phyloP scores from a whole-genome alignment of 129 eudicot species.

The Solidago caesia region DNA sequence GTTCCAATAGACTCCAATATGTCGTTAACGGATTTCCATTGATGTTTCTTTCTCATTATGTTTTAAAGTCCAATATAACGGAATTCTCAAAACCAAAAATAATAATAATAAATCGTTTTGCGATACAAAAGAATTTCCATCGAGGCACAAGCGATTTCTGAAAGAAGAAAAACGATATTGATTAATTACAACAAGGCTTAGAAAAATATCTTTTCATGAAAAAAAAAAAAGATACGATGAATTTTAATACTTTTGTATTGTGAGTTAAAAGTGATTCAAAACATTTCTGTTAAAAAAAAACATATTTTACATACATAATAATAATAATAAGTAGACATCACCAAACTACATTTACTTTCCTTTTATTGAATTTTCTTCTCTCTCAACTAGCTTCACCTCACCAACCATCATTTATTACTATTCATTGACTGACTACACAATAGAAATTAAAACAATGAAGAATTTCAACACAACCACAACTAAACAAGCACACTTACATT shows the following conservation, averaged over 20 bases:
- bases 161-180: too few species aligned
- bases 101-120: neutral
- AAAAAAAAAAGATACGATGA: too few species aligned
- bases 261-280: too few species aligned
- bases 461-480: neutral
- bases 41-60: neutral
- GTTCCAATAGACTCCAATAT: neutral
- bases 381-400: conserved; percentile 13
- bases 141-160: neutral
- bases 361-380: neutral
- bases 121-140: neutral
- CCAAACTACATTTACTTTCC: conserved; percentile 24
- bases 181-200: too few species aligned
- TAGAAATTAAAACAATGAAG: neutral
- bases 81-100: neutral
- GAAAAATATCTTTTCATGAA: too few species aligned
- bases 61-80: conserved; percentile 9
- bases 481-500: conserved; percentile 24
- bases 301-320: neutral
- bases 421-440: too few species aligned
- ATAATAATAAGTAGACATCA: conserved; percentile 11
- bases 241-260: too few species aligned
- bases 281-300: too few species aligned
- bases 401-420: conserved; percentile 21
- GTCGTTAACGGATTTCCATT: neutral